Base-by-base conservation (phyloP, 2,329 filamentous ascomycete species). In the Pseudogymnoascus sp. region DNA sequence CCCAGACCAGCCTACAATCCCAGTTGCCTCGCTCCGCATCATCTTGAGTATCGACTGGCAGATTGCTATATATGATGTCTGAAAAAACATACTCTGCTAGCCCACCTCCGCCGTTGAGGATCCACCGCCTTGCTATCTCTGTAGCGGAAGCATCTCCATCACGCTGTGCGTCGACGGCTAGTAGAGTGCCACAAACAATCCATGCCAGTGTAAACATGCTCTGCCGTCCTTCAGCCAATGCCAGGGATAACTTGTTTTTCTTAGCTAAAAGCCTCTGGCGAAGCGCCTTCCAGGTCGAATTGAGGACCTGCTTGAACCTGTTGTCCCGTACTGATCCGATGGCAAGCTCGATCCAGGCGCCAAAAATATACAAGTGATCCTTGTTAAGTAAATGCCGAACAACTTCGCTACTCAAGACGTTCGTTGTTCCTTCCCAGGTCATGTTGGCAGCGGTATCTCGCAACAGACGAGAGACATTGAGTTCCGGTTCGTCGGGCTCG, bases 91-190 rank as follows among this genome's bases (percentile, higher is more conserved):
- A 73, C 28, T 74, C 73, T 17, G 71, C 73, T 7, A 74, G 68
- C 13, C 69, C 71, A 19, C 70, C 68, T 65, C 73, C 69, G 4
- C 69, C 71, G 2, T 69, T 64, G 8, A 74, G 60, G 9, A 74
- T 63, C 76, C 76, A 79, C 42, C 76, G 69, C 21, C 68, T 68
- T 4, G 76, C 74, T 17, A 77, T 70, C 50, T 75, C 75, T 7
- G 59, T 61, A 0, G 74, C 73, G 13, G 74, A 65, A 5, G 61
- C 63, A 67, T 76, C 70, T 0, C 68, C 68, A 63, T 76, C 74
- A 15, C 71, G 68, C 42, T 70, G 66, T 1, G 75, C 75, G 68
- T 79, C 78, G 28, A 74, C 68, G 3, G 74, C 68, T 17, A 79
- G 68, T 26, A 78, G 67, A 0, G 71, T 65, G n/a, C 72, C 72